phyloP scores from a whole-genome alignment of 306 rosid species.

The Rosa persica region DNA sequence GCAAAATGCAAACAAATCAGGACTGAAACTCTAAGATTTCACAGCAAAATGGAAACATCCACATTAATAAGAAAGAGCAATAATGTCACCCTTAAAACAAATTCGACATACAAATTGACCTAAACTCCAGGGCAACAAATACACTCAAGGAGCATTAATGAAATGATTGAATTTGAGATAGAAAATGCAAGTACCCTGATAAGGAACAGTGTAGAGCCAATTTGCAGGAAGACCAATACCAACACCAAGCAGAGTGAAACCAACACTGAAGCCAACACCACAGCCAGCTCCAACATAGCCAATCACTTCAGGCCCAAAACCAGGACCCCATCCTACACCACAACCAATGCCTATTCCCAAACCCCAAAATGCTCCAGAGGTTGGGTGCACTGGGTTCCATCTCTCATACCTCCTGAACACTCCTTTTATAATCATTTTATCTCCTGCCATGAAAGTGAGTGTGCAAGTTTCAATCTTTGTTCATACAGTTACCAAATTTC shows the following conservation, averaged over 20 bases:
- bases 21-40: conserved; percentile 9
- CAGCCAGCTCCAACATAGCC: conserved; percentile 98
- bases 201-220: conserved; percentile 49
- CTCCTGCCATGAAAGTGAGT: conserved; percentile 36
- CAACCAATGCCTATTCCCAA: conserved; percentile 94
- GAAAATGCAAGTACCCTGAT: conserved; percentile 44
- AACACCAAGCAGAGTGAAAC: conserved; percentile 71
- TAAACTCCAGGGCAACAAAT: neutral
- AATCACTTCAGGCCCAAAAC: conserved; percentile 93
- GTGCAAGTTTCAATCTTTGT: neutral
- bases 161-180: neutral
- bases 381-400: conserved; percentile 96
- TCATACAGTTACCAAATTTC: neutral
- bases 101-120: neutral
- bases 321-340: conserved; percentile 99
- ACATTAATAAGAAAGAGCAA: conserved; percentile 1
- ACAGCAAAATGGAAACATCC: conserved; percentile 6
- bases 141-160: neutral
- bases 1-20: conserved; percentile 27
- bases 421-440: conserved; percentile 74
- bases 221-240: conserved; percentile 88
- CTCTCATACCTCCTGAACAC: conserved; percentile 60
- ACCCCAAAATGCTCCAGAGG: conserved; percentile 90
- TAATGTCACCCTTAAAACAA: neutral
- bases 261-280: conserved; percentile 88